phyloP scores from a whole-genome alignment of 2,329 filamentous ascomycete species.

The Cordyceps tenuipes region DNA sequence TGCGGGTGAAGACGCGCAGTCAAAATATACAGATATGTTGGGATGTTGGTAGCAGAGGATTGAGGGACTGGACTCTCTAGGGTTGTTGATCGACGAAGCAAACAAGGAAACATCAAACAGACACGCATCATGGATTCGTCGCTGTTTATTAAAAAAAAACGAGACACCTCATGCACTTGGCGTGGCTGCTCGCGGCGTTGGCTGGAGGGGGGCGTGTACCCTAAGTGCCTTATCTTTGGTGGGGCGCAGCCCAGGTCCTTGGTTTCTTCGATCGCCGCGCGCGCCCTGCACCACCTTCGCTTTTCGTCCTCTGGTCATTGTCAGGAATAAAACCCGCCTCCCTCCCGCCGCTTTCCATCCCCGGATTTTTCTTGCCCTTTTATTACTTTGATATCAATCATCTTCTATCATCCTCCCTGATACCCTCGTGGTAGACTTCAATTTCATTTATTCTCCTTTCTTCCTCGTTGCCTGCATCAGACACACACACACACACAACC shows the following conservation, averaged over 20 bases:
- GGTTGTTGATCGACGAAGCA: too few species aligned
- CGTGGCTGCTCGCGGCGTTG: neutral
- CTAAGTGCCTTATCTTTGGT: constrained; percentile 7
- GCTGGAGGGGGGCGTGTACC: neutral
- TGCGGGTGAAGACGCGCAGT: neutral
- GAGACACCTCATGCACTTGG: neutral
- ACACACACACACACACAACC: constrained; percentile 6
- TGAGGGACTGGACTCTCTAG: too few species aligned
- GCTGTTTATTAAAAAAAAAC: too few species aligned
- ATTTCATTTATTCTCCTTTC: neutral
- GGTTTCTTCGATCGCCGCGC: constrained; percentile 3
- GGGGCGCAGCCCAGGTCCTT: constrained; percentile 1
- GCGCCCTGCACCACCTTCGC: neutral
- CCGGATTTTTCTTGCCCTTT: neutral
- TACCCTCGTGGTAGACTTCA: constrained; percentile 1
- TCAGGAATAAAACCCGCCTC: constrained; percentile 9
- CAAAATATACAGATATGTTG: too few species aligned
- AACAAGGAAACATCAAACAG: too few species aligned
- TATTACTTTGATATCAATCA: constrained; percentile 3
- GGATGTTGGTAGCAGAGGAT: too few species aligned
- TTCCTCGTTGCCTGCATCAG: neutral
- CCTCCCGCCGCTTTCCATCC: neutral
- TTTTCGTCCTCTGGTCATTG: neutral
- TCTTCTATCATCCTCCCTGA: neutral
- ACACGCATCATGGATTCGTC: too few species aligned